These are phyloP conservation scores for Dryas alaskensis DNA, from an alignment of 306 rosid species.

Conservation along the genomic window DNA sequence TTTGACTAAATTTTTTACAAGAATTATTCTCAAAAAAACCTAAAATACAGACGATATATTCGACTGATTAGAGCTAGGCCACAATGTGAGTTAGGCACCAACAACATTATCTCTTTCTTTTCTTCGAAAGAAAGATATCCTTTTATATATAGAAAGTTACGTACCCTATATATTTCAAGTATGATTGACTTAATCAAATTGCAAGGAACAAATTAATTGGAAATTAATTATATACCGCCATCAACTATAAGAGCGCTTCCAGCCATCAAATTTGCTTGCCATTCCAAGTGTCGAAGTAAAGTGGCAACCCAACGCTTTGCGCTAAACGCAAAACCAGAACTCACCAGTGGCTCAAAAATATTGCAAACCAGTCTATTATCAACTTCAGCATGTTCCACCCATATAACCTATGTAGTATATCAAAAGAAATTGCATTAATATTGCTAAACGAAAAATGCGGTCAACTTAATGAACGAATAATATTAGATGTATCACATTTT, in stretches of 20 bases:
- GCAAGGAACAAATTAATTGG: neutral
- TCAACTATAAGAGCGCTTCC: conserved; percentile 8
- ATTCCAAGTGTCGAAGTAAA: conserved; percentile 32
- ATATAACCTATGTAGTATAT: conserved; percentile 36
- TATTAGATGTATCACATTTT: too few relatives aligned
- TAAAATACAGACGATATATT: too few relatives aligned
- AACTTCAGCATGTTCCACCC: conserved; percentile 63
- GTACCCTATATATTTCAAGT: too few relatives aligned
- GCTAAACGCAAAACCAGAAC: conserved; percentile 48
- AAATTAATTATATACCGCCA: conserved; percentile 24
- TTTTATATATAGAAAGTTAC: too few relatives aligned
- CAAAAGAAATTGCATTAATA: neutral
- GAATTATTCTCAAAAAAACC: too few relatives aligned
- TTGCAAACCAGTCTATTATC: conserved; percentile 31
- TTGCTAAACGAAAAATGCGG: too few relatives aligned
- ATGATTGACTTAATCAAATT: neutral
- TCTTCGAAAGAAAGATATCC: too few relatives aligned
- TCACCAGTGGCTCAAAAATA: conserved; percentile 27
- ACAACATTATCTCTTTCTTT: too few relatives aligned
- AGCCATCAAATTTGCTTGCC: conserved; percentile 14
- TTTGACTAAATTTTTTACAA: too few relatives aligned
- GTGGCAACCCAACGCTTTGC: conserved; percentile 56
- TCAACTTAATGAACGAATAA: too few relatives aligned
- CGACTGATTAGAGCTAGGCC: too few relatives aligned
- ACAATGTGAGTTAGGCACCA: too few relatives aligned